Conservation (phyloP, 768 basidiomycete genomes). For the Russula ochroleuca region DNA sequence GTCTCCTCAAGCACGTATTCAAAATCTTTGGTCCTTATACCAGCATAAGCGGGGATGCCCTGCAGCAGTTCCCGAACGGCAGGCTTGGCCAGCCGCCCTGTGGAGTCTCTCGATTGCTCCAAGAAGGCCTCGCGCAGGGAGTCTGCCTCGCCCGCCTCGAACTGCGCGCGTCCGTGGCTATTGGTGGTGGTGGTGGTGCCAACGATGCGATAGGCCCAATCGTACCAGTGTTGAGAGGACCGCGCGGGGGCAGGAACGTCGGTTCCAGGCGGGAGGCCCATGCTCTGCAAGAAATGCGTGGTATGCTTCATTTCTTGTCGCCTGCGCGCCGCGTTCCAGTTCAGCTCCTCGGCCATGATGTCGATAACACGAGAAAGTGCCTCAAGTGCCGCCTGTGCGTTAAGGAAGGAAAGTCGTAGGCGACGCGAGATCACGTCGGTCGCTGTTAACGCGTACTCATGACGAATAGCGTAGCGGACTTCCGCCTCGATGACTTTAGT, state of each 20-base stretch:
- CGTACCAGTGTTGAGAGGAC: conserved; percentile 14
- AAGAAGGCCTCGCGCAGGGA: conserved; percentile 40
- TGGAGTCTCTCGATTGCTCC: conserved; percentile 30
- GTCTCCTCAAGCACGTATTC: conserved; percentile 74
- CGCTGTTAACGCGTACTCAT: conserved; percentile 93
- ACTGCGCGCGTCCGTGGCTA: conserved; percentile 49
- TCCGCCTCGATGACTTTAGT: conserved; percentile 82
- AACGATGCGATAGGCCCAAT: conserved; percentile 13
- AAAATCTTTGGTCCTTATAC: conserved; percentile 56
- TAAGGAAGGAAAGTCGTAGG: conserved; percentile 91
- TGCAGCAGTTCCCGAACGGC: conserved; percentile 36
- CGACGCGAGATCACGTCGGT: conserved; percentile 90
- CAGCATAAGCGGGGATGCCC: conserved; percentile 49
- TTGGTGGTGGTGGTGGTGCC: background rate
- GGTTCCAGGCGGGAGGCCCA: conserved; percentile 64
- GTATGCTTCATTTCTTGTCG: conserved; percentile 54
- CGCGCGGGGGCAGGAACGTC: background rate
- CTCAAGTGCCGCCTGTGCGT: conserved; percentile 78
- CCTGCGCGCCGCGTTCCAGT: conserved; percentile 64
- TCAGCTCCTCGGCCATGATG: conserved; percentile 83
- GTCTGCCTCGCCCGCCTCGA: conserved; percentile 49
- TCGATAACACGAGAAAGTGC: conserved; percentile 85
- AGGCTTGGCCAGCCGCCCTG: conserved; percentile 39
- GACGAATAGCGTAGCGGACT: conserved; percentile 77
- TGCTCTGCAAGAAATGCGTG: conserved; percentile 67